Evolutionary conservation across 495 filamentous ascomycete genomes (phyloP), one percentile per base, ranked within the genome.

Genomic region (Neurospora sp.): DNA sequence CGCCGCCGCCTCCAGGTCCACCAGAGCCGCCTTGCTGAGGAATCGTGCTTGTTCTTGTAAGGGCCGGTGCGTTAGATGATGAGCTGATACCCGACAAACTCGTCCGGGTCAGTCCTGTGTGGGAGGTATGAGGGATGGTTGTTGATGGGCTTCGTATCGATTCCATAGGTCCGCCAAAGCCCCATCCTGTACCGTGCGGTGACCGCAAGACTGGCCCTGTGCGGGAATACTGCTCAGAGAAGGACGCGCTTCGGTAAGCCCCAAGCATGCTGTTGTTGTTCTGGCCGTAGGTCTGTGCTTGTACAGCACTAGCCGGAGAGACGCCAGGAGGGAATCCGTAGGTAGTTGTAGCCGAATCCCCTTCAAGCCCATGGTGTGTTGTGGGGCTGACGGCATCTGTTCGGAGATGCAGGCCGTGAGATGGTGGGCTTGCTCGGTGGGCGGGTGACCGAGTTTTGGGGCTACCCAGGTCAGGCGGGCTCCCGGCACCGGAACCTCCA

Each of bases 41-140:
- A 27, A 97, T 76, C 3, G 92, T 96, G 27, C 94, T 96, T 3
- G 96, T 97, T 48, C 96, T 88, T 71, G 97, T 91, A 23, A 99
- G 83, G 71, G 89, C 69, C 86, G 95, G 81, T 87, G 92, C 14
- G 79, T 81, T n/a, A 20, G 59, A 48, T 72, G 76, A 70, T 16
- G 83, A 77, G 38, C 78, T 74, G 54, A 66, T 35, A 10, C 54
- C 27, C 54, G 81, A 83, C 79, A 76, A 83, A 85, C 40, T 87
- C 20, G 80, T 77, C 69, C 83, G 82, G 69, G 78, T 76, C 70
- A 84, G 77, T 37, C 80, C 75, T 5, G 77, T 76, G 74, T 81
- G 84, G 5, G 75, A 16, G 54, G 69, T 62, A 71, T 73, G 80
- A 31, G 74, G 75, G 8, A 81, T 72, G 69, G 74, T 74, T 14